These are phyloP conservation scores for Chaetomium cochliodes DNA, from an alignment of 495 filamentous ascomycete species.

Conservation along the genomic window DNA sequence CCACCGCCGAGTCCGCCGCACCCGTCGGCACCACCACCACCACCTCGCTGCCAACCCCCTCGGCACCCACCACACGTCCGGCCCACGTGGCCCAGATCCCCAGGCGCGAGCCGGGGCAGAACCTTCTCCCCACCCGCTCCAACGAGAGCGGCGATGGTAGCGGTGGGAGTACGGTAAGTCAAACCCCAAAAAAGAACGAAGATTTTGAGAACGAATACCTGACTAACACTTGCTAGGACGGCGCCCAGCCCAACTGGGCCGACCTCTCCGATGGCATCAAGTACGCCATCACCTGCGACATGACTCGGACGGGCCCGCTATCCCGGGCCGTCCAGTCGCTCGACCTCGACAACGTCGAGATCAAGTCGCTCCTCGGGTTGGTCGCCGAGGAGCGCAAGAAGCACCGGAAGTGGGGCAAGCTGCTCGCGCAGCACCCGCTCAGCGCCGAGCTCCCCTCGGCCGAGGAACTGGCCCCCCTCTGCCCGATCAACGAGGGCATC, in stretches of 20 bases:
- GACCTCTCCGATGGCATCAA: conserved; percentile 24
- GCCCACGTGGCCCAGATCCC: neutral
- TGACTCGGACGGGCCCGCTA: conserved; percentile 19
- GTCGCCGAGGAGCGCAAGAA: conserved; percentile 9
- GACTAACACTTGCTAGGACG: neutral
- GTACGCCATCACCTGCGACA: conserved; percentile 23
- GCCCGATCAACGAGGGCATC: conserved; percentile 19
- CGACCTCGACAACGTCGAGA: conserved; percentile 15
- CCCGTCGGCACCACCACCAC: neutral
- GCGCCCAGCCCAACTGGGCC: conserved; percentile 13
- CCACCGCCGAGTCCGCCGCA: neutral
- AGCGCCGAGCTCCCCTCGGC: neutral
- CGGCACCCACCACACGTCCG: neutral
- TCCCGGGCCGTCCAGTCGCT: neutral
- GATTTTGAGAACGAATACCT: neutral
- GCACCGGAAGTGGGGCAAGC: neutral
- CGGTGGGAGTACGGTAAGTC: neutral
- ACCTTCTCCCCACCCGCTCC: neutral
- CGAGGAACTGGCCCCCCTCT: conserved; percentile 2
- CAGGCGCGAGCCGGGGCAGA: neutral
- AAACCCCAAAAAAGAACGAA: neutral
- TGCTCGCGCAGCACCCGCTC: neutral
- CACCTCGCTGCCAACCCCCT: neutral
- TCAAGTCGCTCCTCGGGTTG: conserved; percentile 1
- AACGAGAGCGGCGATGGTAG: neutral